Conservation (phyloP, 1,284 basidiomycete genomes). For the Ganoderma boninense region DNA sequence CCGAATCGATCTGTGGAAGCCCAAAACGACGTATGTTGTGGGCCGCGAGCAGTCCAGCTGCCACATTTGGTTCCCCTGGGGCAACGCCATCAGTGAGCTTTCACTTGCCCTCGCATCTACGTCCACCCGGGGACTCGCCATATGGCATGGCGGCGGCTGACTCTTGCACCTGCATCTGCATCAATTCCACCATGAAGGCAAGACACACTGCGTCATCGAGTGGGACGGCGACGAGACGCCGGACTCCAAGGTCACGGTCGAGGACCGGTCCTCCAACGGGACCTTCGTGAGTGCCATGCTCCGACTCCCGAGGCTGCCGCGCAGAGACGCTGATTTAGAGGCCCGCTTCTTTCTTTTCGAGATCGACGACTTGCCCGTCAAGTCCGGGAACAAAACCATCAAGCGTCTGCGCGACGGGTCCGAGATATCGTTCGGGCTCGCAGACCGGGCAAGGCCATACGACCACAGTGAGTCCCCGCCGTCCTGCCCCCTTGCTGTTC, state of each 20-base stretch:
- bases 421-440: slow-evolving; percentile 78
- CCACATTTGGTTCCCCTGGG: not conserved
- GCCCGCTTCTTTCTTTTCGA: slow-evolving; percentile 37
- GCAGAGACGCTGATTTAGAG: too few species aligned
- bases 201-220: slow-evolving; percentile 64
- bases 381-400: slow-evolving; percentile 64
- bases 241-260: slow-evolving; percentile 68
- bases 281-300: slow-evolving; percentile 72
- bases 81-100: not conserved
- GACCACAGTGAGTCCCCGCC: too few species aligned
- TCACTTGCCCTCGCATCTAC: not conserved
- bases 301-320: too few species aligned
- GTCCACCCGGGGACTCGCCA: too few species aligned
- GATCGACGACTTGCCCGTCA: slow-evolving; percentile 69
- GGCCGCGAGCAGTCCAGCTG: not conserved
- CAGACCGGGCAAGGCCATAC: too few species aligned
- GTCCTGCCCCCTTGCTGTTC: too few species aligned
- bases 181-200: not conserved
- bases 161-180: too few species aligned
- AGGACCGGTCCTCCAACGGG: slow-evolving; percentile 81
- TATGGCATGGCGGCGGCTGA: too few species aligned
- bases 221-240: slow-evolving; percentile 69
- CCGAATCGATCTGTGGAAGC: not conserved
- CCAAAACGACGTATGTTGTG: not conserved
- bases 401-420: slow-evolving; percentile 79